Evolutionary conservation across 208 protist genomes (phyloP).

Genomic region (Wallacemonas sp.): DNA sequence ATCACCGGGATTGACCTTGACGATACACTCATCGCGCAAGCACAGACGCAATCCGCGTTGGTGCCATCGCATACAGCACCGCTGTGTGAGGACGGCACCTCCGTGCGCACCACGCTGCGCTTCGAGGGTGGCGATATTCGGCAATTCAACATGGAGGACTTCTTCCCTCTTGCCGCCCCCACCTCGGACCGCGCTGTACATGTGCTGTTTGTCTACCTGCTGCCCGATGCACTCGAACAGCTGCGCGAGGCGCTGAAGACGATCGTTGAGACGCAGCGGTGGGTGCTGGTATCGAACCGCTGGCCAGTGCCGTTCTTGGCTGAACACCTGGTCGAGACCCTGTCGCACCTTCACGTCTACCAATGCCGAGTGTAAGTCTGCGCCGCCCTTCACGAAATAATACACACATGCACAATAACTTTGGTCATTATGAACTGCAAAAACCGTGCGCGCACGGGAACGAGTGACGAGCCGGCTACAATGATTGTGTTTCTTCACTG

Average conservation of each 20-base stretch:
- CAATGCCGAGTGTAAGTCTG: slow-evolving; percentile 8
- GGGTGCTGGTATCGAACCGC: slow-evolving; percentile 59
- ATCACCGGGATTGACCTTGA: slow-evolving; percentile 65
- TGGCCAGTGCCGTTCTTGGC: slow-evolving; percentile 43
- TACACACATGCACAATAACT: not conserved
- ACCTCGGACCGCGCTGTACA: not conserved
- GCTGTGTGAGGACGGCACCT: slow-evolving; percentile 8
- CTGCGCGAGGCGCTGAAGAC: slow-evolving; percentile 38
- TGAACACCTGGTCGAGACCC: slow-evolving; percentile 18
- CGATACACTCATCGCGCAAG: slow-evolving; percentile 38
- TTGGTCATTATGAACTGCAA: no score
- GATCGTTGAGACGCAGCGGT: slow-evolving; percentile 26
- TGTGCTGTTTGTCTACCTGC: slow-evolving; percentile 67
- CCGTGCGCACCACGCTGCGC: slow-evolving; percentile 11
- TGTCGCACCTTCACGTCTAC: slow-evolving; percentile 45
- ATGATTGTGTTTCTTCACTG: no score
- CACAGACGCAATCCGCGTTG: slow-evolving; percentile 13
- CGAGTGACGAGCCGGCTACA: no score
- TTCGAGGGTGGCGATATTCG: slow-evolving; percentile 40
- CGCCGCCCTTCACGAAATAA: not conserved
- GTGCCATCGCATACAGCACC: not conserved
- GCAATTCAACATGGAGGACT: slow-evolving; percentile 21
- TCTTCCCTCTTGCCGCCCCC: slow-evolving; percentile 9
- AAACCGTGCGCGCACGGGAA: no score
- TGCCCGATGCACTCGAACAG: slow-evolving; percentile 57